Conservation (phyloP, 257 asterid genomes). For the Galeopsis tetrahit region DNA sequence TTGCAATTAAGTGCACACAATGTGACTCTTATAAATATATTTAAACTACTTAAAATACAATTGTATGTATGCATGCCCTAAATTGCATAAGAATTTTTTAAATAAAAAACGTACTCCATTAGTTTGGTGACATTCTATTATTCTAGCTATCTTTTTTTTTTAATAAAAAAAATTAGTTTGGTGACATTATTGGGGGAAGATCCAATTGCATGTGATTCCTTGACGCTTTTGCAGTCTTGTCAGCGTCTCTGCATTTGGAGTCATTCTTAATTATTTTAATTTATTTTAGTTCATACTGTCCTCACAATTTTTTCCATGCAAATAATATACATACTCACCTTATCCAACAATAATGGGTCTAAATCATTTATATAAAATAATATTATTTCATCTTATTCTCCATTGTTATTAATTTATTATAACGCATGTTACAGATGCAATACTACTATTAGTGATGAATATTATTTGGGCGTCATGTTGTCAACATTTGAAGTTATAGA, state of each 20-base stretch:
- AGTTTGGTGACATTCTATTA: too few relatives aligned
- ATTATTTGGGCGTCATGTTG: not conserved
- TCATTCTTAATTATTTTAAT: not conserved
- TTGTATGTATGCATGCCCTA: too few relatives aligned
- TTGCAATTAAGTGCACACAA: too few relatives aligned
- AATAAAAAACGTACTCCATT: too few relatives aligned
- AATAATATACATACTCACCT: slow-evolving; percentile 20
- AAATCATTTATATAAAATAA: not conserved
- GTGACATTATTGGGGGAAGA: not conserved
- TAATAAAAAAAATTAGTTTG: too few relatives aligned
- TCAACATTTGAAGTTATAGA: not conserved
- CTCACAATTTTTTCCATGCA: not conserved
- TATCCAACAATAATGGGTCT: slow-evolving; percentile 29
- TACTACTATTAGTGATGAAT: not conserved
- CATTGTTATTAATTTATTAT: not conserved
- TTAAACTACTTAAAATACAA: too few relatives aligned
- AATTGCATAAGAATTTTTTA: too few relatives aligned
- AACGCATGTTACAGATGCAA: too few relatives aligned
- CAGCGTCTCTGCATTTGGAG: slow-evolving; percentile 26
- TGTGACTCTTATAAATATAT: too few relatives aligned
- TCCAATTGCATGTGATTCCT: slow-evolving; percentile 38
- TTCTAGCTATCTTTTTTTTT: too few relatives aligned
- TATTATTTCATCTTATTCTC: not conserved
- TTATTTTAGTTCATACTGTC: slow-evolving; percentile 5
- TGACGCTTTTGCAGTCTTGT: slow-evolving; percentile 14